Conservation (phyloP, 139 green algal species). For the Zygnema cylindricum region DNA sequence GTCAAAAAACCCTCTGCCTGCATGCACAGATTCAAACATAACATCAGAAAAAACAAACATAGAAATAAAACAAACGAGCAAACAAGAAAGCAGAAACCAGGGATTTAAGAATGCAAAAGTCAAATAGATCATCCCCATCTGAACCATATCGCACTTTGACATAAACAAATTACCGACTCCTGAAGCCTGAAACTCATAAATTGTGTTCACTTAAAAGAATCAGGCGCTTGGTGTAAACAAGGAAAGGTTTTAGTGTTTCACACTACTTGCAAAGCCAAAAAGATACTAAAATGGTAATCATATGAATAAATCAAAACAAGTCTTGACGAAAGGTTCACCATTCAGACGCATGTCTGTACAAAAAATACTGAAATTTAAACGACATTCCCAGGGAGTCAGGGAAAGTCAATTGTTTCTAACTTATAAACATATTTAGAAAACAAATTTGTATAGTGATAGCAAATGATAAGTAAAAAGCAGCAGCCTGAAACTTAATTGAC, state of each 20-base stretch:
- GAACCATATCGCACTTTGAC: too few relatives aligned
- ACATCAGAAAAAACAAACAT: too few relatives aligned
- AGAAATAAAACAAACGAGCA: too few relatives aligned
- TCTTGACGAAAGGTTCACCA: background rate
- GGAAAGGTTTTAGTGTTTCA: background rate
- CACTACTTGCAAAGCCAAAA: background rate
- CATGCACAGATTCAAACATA: background rate
- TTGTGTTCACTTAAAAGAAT: too few relatives aligned
- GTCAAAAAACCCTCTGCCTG: background rate
- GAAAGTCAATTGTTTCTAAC: background rate
- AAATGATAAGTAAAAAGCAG: too few relatives aligned
- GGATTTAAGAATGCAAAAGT: too few relatives aligned
- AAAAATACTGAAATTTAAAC: background rate
- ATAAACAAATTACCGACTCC: too few relatives aligned
- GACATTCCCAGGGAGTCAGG: background rate
- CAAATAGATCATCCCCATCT: too few relatives aligned
- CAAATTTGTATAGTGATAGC: background rate
- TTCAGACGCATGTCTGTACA: background rate
- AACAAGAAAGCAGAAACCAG: too few relatives aligned
- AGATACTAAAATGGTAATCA: background rate
- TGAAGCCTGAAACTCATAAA: too few relatives aligned
- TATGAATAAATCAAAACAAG: too few relatives aligned
- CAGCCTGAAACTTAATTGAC: background rate
- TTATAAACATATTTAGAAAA: background rate
- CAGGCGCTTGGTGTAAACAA: background rate